Percentiles rank a stretch among this genome's conserved stretches.
These are phyloP conservation scores for Apophysomyces ossiformis DNA, from an alignment of 371 early-diverging fungal genomes.

Conservation along the genomic window DNA sequence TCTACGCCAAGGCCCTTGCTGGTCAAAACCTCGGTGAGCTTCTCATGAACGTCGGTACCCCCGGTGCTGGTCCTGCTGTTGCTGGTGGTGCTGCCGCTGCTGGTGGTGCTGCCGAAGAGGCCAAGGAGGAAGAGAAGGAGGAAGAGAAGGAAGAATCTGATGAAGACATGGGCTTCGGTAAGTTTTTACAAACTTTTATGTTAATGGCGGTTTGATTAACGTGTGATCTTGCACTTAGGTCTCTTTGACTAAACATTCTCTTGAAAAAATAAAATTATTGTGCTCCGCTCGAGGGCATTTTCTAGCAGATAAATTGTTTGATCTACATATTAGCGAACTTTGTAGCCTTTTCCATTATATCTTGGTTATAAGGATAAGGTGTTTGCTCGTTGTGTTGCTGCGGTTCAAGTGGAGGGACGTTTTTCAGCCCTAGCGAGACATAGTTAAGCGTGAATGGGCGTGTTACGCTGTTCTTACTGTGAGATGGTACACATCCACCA, in stretches of 20 bases:
- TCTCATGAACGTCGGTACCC: conserved; percentile 89
- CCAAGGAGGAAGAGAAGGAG: conserved; percentile 62
- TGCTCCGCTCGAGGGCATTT: background rate
- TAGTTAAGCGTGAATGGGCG: background rate
- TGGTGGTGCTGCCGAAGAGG: conserved; percentile 61
- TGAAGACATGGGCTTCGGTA: conserved; percentile 63
- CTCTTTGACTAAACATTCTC: conserved; percentile 4
- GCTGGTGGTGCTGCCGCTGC: conserved; percentile 65
- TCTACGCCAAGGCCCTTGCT: conserved; percentile 98
- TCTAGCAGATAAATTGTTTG: conserved; percentile 5
- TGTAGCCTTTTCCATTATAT: conserved; percentile 44
- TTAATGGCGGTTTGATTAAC: background rate
- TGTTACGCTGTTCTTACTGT: conserved; percentile 23
- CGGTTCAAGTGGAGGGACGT: conserved; percentile 33
- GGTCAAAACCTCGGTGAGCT: conserved; percentile 92
- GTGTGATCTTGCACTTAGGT: background rate
- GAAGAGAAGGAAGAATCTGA: conserved; percentile 91
- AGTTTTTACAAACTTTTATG: background rate
- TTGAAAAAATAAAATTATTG: background rate
- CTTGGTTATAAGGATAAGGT: conserved; percentile 34
- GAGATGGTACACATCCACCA: conserved; percentile 73
- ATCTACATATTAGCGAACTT: background rate
- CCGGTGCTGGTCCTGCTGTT: conserved; percentile 45
- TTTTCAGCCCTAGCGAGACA: conserved; percentile 34
- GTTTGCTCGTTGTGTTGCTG: conserved; percentile 34